Conservation (phyloP, 352 stramenopile species). For the Peronospora belbahrii region DNA sequence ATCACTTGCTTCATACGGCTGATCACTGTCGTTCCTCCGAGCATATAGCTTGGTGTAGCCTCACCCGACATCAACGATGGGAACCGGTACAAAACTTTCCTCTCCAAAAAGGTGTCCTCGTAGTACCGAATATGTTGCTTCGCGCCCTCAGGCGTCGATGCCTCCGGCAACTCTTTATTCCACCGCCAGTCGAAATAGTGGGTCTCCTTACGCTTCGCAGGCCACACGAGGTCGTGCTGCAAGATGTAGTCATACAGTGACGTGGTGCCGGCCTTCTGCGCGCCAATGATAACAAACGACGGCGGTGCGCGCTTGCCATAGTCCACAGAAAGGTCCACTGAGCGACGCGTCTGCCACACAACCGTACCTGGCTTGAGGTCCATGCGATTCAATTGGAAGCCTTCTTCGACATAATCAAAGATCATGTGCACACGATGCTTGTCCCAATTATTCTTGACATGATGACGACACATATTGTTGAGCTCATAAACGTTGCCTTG, state of each 20-base stretch:
- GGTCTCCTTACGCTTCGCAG: slow-evolving; percentile 90
- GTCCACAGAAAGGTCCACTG: slow-evolving; percentile 88
- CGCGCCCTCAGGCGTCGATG: slow-evolving; percentile 45
- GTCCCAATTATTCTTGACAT: slow-evolving; percentile 89
- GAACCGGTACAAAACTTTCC: slow-evolving; percentile 73
- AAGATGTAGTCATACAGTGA: slow-evolving; percentile 96
- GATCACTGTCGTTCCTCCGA: slow-evolving; percentile 71
- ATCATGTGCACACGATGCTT: slow-evolving; percentile 95
- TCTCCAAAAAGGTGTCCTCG: slow-evolving; percentile 77
- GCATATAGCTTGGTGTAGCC: slow-evolving; percentile 88
- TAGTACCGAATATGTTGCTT: slow-evolving; percentile 64
- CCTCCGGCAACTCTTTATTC: slow-evolving; percentile 64
- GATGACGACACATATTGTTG: slow-evolving; percentile 97
- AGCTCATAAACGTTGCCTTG: slow-evolving; percentile 96
- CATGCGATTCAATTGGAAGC: slow-evolving; percentile 53
- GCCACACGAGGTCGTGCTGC: slow-evolving; percentile 92
- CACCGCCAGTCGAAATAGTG: slow-evolving; percentile 99
- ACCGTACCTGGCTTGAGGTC: slow-evolving; percentile 83
- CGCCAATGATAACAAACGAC: slow-evolving; percentile 94
- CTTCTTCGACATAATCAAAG: slow-evolving; percentile 95
- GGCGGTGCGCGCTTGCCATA: slow-evolving; percentile 70
- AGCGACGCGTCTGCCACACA: slow-evolving; percentile 93
- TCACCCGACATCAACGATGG: slow-evolving; percentile 90
- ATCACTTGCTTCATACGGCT: slow-evolving; percentile 69
- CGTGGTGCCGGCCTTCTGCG: slow-evolving; percentile 94